Evolutionary conservation across 495 filamentous ascomycete genomes (phyloP), one percentile per base, ranked within the genome.

Genomic region (Neurospora intermedia): DNA sequence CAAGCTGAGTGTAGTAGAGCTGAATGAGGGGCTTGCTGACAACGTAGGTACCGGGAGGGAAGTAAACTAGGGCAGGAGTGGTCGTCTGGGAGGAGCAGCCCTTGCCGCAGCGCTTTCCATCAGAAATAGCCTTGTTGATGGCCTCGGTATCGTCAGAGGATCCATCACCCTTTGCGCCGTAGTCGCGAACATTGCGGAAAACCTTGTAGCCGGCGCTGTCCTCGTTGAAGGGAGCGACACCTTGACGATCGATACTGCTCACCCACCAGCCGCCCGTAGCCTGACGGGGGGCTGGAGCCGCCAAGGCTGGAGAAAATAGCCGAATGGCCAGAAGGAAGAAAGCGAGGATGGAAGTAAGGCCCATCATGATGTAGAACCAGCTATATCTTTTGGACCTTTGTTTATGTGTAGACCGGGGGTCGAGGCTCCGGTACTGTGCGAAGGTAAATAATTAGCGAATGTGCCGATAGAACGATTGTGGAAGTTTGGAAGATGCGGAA

Each of bases 121-220:
- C 88, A 11, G 88, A 83, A 74, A 97, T 93, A 41, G 94, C 94
- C 73, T 85, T 81, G 83, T 97, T 97, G 85, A 97, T 96, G n/a
- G 94, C 93, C 20, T 80, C 90, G 2, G 93, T 95, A 78, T 97
- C 94, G 80, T 98, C 94, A 6, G 91, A 93, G 1, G 85, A 80
- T 38, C 94, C 94, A 73, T 96, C 92, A 79, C 91, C 91, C 85
- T 74, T 71, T 43, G 72, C 70, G 73, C 75, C 73, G 77, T 88
- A 96, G 75, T 97, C 94, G 82, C 86, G 90, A 39, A 98, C 94
- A 79, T 98, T 96, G 48, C 94, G 91, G 81, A 89, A 97, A 27
- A 97, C 86, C 78, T 93, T 86, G 80, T 93, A 96, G 72, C 69
- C 71, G 69, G 77, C 39, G 54, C 27, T 35, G 43, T 81, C 80